A percentile compares a stretch with the other conserved stretches of the same genome.
Evolutionary conservation across 2,329 filamentous ascomycete species (phyloP).

Genomic region (Pseudogymnoascus sp.): DNA sequence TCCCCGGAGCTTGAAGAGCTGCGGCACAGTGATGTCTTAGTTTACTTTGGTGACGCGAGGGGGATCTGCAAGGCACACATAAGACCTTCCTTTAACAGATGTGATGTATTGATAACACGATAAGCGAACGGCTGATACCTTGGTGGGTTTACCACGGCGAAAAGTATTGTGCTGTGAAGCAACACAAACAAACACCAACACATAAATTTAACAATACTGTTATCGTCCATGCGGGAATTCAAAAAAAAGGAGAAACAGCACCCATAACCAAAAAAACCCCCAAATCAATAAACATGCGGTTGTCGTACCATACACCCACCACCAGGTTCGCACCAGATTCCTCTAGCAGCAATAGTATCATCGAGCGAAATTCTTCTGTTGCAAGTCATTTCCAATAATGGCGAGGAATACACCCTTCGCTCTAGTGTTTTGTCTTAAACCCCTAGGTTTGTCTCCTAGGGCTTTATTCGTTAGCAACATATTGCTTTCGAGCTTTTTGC

Average conservation of each 20-base stretch:
- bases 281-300: background rate
- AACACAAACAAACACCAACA: background rate
- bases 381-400: background rate
- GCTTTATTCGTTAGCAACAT: background rate
- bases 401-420: background rate
- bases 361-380: background rate
- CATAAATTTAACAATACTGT: background rate
- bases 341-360: no score
- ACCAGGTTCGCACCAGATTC: no score
- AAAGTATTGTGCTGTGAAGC: background rate
- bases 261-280: background rate
- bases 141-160: background rate
- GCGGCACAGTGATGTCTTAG: background rate
- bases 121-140: background rate
- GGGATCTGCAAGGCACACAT: background rate
- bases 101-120: background rate
- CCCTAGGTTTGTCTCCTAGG: background rate
- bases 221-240: background rate
- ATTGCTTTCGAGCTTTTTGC: background rate
- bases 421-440: background rate
- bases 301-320: background rate
- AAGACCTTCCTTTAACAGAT: background rate
- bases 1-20: background rate
- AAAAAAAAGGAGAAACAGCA: background rate
- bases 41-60: background rate